A percentile compares a stretch with the other conserved stretches of the same genome.
phyloP scores from a whole-genome alignment of 1,284 basidiomycete genomes.

The Cutaneotrichosporon daszewskae region DNA sequence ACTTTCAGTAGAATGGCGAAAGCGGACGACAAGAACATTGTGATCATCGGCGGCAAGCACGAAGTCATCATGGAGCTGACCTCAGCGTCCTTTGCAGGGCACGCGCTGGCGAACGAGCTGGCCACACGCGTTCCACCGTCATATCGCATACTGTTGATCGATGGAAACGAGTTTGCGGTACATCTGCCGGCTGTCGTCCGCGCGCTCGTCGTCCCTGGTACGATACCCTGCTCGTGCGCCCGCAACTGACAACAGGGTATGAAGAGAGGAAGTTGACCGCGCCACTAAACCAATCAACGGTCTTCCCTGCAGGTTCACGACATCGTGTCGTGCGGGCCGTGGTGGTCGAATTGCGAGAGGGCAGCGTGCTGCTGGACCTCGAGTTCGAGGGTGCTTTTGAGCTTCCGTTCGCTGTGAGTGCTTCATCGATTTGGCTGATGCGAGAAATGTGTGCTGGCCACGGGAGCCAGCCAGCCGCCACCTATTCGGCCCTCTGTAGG shows the following conservation, averaged over 20 bases:
- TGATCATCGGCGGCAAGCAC: no score
- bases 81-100: slow-evolving; percentile 11
- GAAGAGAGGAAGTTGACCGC: slow-evolving; percentile 37
- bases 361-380: slow-evolving; percentile 38
- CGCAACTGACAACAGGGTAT: slow-evolving; percentile 28
- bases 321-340: slow-evolving; percentile 34
- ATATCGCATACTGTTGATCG: slow-evolving; percentile 10
- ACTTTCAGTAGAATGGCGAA: no score
- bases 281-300: slow-evolving; percentile 23
- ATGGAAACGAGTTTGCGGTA: slow-evolving; percentile 30
- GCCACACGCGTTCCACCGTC: not conserved
- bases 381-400: slow-evolving; percentile 39
- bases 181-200: slow-evolving; percentile 45
- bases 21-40: no score
- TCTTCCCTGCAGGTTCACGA: slow-evolving; percentile 30
- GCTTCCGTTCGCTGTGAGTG: slow-evolving; percentile 40
- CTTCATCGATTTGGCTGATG: not conserved
- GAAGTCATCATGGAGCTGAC: no score
- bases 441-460: slow-evolving; percentile 39
- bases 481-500: slow-evolving; percentile 36
- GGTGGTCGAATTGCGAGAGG: slow-evolving; percentile 36
- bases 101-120: slow-evolving; percentile 8
- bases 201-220: slow-evolving; percentile 45
- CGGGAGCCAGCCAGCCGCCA: slow-evolving; percentile 35
- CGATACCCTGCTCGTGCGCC: slow-evolving; percentile 1